These are phyloP conservation scores for Leccinum fallax DNA, from an alignment of 1,284 basidiomycete species.

Conservation along the genomic window DNA sequence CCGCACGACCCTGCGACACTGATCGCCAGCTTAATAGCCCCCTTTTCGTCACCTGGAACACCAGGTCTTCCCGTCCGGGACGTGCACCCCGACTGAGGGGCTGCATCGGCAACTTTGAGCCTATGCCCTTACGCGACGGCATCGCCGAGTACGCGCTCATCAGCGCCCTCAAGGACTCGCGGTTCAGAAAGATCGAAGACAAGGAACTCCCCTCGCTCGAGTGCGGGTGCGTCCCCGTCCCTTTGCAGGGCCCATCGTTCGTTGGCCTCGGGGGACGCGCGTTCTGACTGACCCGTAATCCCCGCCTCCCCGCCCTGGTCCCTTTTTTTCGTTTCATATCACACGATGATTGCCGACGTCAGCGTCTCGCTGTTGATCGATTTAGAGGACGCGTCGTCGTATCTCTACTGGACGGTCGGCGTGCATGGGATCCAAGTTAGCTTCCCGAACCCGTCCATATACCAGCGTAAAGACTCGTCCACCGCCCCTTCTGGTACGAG, in stretches of 20 bases:
- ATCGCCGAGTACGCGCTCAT: constrained; percentile 89
- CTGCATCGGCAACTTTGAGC: constrained; percentile 94
- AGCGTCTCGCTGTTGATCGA: constrained; percentile 90
- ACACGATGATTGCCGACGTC: not conserved
- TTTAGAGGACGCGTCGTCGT: constrained; percentile 84
- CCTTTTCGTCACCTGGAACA: constrained; percentile 98
- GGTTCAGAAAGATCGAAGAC: constrained; percentile 72
- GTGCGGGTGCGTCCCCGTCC: constrained; percentile 69
- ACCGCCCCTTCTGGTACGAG: constrained; percentile 47
- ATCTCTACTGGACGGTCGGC: constrained; percentile 92
- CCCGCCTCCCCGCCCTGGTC: not conserved
- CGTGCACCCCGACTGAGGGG: constrained; percentile 75
- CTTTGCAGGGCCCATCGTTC: not conserved
- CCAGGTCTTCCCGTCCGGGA: constrained; percentile 56
- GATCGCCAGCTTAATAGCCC: constrained; percentile 56
- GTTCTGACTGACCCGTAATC: not conserved
- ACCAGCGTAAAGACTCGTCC: constrained; percentile 47
- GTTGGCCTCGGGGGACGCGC: not conserved
- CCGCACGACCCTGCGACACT: constrained; percentile 1
- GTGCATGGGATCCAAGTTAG: constrained; percentile 91
- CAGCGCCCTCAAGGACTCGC: constrained; percentile 75
- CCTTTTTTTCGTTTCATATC: not conserved
- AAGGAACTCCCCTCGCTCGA: constrained; percentile 80
- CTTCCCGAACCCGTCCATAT: constrained; percentile 75
- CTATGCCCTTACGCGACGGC: constrained; percentile 75